Base-by-base conservation (phyloP, 805 yeast genomes). In the Yarrowia phangngaensis region DNA sequence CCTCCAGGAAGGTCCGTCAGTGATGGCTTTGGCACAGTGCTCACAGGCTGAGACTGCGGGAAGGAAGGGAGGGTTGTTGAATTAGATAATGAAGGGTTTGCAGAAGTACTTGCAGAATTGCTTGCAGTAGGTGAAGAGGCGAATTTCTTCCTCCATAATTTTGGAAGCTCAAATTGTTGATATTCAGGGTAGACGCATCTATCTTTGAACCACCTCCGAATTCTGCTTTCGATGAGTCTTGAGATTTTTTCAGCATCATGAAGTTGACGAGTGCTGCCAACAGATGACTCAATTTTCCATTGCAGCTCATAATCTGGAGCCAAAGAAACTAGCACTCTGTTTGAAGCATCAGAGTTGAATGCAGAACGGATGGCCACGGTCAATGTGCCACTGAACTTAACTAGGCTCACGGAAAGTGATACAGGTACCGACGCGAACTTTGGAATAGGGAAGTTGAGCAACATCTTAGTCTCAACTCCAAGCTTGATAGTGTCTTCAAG, bases 131-230 rank as follows among this genome's bases (percentile, higher is more conserved):
- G 45, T 6, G 45, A 31, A 13, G 45, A 31, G 1, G 45, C 45
- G 5, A 31, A 17, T 2, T 30, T 26, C 24, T 36, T 36, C 11
- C 95, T 94, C 96, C 96, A 88, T 60, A 89, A 67, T 38, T 86
- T 82, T 3, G 97, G 98, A 23, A 92, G 65, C 58, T 74, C 75
- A 22, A 92, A 79, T 40, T 86, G 82, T 62, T 89, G 95, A 59
- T 82, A 90, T 56, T 95, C 73, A 1, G 99, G 99, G 56, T 87
- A 94, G 9, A 92, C 92, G 61, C 95, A 87, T 54, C 96, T 72
- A 57, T 90, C 97, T 13, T 81, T 80, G 60, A 92, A 89, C 95
- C 96, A 88, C 50, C 80, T 80, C 54, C 92, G 74, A 29, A 92
- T 73, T 53, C 82, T 81, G 51, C 78, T 78, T 61, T 92, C 97